Base-by-base conservation (phyloP, 495 filamentous ascomycete genomes). In the Gamarada debralockiae region DNA sequence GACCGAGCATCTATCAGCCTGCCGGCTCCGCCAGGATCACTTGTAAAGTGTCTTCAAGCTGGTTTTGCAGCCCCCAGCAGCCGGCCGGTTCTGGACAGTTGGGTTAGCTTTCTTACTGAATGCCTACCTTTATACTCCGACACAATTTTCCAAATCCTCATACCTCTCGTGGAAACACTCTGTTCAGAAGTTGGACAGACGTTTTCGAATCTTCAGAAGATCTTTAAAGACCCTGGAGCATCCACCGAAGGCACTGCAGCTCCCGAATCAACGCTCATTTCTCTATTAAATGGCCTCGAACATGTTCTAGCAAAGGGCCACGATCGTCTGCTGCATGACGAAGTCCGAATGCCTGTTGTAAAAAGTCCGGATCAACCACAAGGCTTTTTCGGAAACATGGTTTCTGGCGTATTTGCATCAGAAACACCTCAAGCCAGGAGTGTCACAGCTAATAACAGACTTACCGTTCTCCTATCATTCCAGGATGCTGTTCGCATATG, bases 321-420 rank as follows among this genome's bases (percentile, higher is more conserved):
- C 70, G 90, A 96, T 55, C 84, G 83, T 40, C 76, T 97, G 7
- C 68, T 90, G 23, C 70, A 75, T 34, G 88, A 95, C 56, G 90
- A 96, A 67, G 73, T 81, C 37, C 87, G 84, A 54, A 70, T 69
- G 31, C 75, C 82, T 46, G 69, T 75, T 31, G 69, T 79, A 33
- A 96, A 92, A 68, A 87, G 80, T 50, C 88, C 90, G 33, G 90
- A 96, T 57, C 87, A 91, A 62, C 75, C 84, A 13, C 89, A 93
- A 62, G 87, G 92, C 39, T 96, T 97, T 67, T 96, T 98, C 61
- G 91, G 92, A 15, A 96, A 91, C 59, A 95, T 97, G 88, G 90
- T 96, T 1, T 93, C 91, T 1, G 91, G 91, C 0, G 89, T 96
- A 0, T 96, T 96, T 65, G 76, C 85, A 8, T 79, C 87, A 0